Evolutionary conservation across 371 early-diverging fungal species (phyloP).

Genomic region (Mucor indicus): DNA sequence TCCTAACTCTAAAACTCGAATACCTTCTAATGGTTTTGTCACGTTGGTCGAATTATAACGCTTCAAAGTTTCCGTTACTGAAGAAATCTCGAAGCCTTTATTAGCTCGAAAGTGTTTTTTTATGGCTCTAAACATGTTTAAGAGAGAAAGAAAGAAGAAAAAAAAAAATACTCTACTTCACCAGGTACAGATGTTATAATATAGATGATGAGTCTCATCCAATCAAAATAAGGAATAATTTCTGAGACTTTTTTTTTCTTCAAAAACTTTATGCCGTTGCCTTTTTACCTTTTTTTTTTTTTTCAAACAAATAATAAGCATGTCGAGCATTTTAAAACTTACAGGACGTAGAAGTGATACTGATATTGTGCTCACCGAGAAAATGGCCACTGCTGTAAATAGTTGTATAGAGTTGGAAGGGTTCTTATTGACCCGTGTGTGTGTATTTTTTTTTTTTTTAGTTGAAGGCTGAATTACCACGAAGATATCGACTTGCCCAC

Average conservation of each 20-base stretch:
- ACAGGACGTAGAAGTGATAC: conserved; percentile 46
- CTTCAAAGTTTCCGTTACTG: background rate
- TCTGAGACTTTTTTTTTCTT: too few species aligned
- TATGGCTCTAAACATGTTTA: conserved; percentile 1
- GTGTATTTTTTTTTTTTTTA: conserved; percentile 1
- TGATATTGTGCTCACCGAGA: conserved; percentile 48
- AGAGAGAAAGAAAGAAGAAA: background rate
- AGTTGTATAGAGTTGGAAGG: background rate
- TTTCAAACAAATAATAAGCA: background rate
- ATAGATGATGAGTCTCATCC: conserved; percentile 11
- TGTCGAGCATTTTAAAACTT: conserved; percentile 32
- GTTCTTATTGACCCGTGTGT: background rate
- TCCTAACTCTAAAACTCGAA: conserved; percentile 50
- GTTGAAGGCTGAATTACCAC: conserved; percentile 51
- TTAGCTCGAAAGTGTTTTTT: background rate
- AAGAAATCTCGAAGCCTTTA: background rate
- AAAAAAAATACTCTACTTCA: background rate
- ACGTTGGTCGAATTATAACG: conserved; percentile 1
- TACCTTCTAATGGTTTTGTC: conserved; percentile 42
- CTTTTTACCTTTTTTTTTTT: too few species aligned
- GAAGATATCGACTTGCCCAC: conserved; percentile 56
- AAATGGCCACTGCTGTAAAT: conserved; percentile 46
- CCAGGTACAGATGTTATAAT: background rate
- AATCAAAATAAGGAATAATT: too few species aligned
- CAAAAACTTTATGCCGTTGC: conserved; percentile 2